Evolutionary conservation across 306 rosid genomes (phyloP), one percentile per base, ranked within the genome.

Genomic region (Lithocarpus polystachyus): DNA sequence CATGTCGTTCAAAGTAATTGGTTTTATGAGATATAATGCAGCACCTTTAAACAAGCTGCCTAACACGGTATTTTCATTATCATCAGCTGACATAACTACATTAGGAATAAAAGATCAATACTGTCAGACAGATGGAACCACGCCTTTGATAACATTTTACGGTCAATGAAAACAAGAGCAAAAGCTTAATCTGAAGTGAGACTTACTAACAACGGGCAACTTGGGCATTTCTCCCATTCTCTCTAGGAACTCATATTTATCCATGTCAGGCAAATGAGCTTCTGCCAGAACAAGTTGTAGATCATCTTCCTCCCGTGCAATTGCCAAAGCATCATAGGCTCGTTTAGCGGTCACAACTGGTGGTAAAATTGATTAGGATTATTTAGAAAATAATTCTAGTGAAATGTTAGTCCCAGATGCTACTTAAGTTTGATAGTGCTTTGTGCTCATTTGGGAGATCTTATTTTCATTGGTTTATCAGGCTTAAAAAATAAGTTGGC

Each of bases 51-150:
- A 23, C 10, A 81, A 71, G 12, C 81, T 85, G 2, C 65, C 75
- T 22, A 67, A 23, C 33, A 54, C 73, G 6, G 77, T 62, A 23
- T 13, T 20, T 26, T 31, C 75, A 7, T 83, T 48, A 13, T 69
- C 82, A 69, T 87, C 81, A 73, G 80, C 73, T 48, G 89, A 76
- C 84, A 89, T 82, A 77, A 82, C 90, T 89, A 56, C 62, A 61
- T 14, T 37, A 51, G 59, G 48, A 62, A 55, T 20, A 56, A 65
- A 68, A 54, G 18, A 23, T 53, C 23, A 65, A 35, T 54, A 57
- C 57, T 31, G 64, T 76, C 68, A 48, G 72, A 59, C 22, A 45
- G 40, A 73, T 68, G 10, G 31, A 68, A 75, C 37, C 51, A 64
- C 29, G 12, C 57, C 19, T 12, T 43, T 22, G 45, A 20, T 2